Conservation (phyloP, 2,329 filamentous ascomycete species). For the Claviceps maximensis region DNA sequence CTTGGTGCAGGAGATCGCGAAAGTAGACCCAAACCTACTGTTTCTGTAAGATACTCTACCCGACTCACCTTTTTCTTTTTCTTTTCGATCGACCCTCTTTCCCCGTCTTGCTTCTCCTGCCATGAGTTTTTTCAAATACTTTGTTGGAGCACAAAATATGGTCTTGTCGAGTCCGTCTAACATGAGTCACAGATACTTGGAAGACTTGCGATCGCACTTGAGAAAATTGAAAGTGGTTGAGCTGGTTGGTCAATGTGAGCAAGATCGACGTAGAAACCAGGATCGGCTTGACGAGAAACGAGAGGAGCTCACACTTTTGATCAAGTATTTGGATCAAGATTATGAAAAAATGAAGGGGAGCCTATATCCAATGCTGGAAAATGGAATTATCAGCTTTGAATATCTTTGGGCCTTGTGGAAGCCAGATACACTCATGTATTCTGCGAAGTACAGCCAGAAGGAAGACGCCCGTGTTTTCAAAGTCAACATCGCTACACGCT, state of each 20-base stretch:
- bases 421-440: conserved; percentile 67
- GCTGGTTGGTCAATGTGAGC: conserved; percentile 32
- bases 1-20: conserved; percentile 66
- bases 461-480: conserved; percentile 76
- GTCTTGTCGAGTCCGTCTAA: neutral
- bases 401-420: conserved; percentile 83
- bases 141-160: neutral
- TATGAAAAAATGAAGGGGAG: conserved; percentile 65
- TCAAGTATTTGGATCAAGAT: conserved; percentile 70
- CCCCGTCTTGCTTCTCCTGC: neutral
- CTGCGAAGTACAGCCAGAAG: conserved; percentile 60
- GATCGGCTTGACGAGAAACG: conserved; percentile 45
- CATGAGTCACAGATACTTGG: conserved; percentile 42
- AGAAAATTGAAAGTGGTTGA: conserved; percentile 51
- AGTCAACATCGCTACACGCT: conserved; percentile 62
- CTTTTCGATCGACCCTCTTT: too few relatives aligned
- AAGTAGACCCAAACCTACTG: conserved; percentile 56
- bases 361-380: conserved; percentile 66
- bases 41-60: conserved; percentile 37
- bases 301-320: conserved; percentile 55
- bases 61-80: neutral
- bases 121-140: neutral
- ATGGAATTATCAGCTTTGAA: conserved; percentile 78
- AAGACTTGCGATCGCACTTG: conserved; percentile 54
- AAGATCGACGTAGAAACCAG: conserved; percentile 47